phyloP scores from a whole-genome alignment of 305 asterid genomes.

The Solanum hybrid region DNA sequence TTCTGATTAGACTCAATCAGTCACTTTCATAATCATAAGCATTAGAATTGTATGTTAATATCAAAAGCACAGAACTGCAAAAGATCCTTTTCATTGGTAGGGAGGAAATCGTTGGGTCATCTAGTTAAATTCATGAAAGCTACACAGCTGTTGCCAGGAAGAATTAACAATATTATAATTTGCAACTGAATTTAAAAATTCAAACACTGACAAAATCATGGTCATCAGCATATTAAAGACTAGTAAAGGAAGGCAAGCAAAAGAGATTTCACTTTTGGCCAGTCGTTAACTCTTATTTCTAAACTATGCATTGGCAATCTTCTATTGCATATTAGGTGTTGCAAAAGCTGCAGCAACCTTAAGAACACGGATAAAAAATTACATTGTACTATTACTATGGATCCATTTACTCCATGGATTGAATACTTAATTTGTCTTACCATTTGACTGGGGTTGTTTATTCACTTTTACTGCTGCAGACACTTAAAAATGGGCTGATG shows the following conservation, averaged over 20 bases:
- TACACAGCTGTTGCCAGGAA: background rate
- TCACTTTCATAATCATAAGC: background rate
- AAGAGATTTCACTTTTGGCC: background rate
- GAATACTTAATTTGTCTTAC: background rate
- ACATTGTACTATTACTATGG: background rate
- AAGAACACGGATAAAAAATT: background rate
- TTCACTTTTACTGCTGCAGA: background rate
- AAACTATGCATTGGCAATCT: background rate
- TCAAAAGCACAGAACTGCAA: background rate
- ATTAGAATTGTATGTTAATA: background rate
- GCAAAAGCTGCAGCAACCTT: background rate
- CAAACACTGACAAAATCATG: background rate
- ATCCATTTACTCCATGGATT: background rate
- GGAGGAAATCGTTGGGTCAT: background rate
- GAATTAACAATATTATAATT: background rate
- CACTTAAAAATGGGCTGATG: background rate
- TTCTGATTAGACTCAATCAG: background rate
- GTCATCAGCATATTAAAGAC: background rate
- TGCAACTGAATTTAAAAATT: background rate
- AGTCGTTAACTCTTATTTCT: background rate
- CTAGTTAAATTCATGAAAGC: background rate
- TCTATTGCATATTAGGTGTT: background rate
- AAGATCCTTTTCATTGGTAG: background rate
- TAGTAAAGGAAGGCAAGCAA: background rate
- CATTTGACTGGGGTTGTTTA: background rate